Conservation (phyloP, 805 yeast genomes). For the Hemisphaericaspora nanyangensis region DNA sequence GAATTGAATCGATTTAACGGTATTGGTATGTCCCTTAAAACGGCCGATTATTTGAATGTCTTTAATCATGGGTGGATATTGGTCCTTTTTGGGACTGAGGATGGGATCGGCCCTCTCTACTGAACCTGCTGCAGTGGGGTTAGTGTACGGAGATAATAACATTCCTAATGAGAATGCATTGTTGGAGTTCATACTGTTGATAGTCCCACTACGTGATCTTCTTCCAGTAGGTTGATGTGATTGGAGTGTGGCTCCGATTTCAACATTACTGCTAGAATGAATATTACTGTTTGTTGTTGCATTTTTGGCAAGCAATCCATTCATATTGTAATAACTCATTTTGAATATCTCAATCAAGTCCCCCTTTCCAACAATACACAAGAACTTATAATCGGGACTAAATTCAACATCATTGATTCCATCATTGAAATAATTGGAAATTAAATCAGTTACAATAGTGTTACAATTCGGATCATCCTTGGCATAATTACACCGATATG, state of each 20-base stretch:
- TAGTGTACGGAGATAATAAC: constrained; percentile 1
- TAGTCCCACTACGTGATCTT: constrained; percentile 39
- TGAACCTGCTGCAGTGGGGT: neutral
- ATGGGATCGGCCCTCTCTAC: neutral
- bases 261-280: neutral
- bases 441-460: constrained; percentile 43
- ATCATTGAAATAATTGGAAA: constrained; percentile 61
- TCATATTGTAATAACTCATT: constrained; percentile 39
- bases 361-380: constrained; percentile 51
- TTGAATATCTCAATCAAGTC: constrained; percentile 42
- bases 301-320: constrained; percentile 24
- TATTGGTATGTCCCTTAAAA: constrained; percentile 39
- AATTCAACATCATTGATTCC: constrained; percentile 51
- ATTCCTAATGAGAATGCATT: neutral
- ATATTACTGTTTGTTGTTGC: constrained; percentile 6
- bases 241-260: constrained; percentile 5
- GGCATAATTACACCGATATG: constrained; percentile 26
- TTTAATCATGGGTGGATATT: constrained; percentile 32
- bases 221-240: constrained; percentile 13
- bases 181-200: constrained; percentile 23
- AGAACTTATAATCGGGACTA: constrained; percentile 46
- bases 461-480: constrained; percentile 13
- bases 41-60: constrained; percentile 34
- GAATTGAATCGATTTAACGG: constrained; percentile 27
- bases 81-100: neutral